Base-by-base conservation (phyloP, 129 eudicot genomes). In the Pulicaria dysenterica region DNA sequence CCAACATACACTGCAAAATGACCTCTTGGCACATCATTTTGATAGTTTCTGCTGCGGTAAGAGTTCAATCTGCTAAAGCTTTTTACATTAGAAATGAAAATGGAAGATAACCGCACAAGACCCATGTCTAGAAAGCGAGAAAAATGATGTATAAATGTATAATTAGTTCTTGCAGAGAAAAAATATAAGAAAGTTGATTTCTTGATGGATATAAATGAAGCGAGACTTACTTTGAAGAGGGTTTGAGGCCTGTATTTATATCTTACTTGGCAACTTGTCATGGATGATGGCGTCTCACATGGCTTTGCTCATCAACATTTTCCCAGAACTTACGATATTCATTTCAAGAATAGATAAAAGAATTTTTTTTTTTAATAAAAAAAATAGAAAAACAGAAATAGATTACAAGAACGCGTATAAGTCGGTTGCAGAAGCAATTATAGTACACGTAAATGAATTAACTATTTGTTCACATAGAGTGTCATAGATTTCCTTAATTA, bases 1-100 rank as follows among this genome's bases (percentile, higher is more conserved):
- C 78, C 78, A 47, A 73, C 70, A 62, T 73, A 73, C 70, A 73
- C 78, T 14, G 70, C 78, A 4, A 73, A 61, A 51, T 73, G 70
- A 73, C 78, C 78, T 49, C 48, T 61, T 1, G 70, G 78, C 42
- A 73, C 78, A 62, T 49, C 78, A 9, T 11, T 62, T 37, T 49
- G 53, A 61, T 16, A 2, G 12, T 16, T 73, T 60, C 11, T 73
- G 50, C 41, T 49, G 13, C 37, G 6, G 17, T 50, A 16, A 11
- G 53, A 3, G 17, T 58, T 58, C 48, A 72, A 6, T 36, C 12
- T 72, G 67, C 77, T 72, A 14, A 72, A 72, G 58, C 77, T 6
- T 58, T 58, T 72, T 2, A 72, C 59, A 46, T 59, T 59, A 5
- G 16, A 58, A 36, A 72, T 17, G 15, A 72, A 8, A 14, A 58